These are phyloP conservation scores for Neospora caninum DNA, from an alignment of 169 alveolate species.

Conservation along the genomic window DNA sequence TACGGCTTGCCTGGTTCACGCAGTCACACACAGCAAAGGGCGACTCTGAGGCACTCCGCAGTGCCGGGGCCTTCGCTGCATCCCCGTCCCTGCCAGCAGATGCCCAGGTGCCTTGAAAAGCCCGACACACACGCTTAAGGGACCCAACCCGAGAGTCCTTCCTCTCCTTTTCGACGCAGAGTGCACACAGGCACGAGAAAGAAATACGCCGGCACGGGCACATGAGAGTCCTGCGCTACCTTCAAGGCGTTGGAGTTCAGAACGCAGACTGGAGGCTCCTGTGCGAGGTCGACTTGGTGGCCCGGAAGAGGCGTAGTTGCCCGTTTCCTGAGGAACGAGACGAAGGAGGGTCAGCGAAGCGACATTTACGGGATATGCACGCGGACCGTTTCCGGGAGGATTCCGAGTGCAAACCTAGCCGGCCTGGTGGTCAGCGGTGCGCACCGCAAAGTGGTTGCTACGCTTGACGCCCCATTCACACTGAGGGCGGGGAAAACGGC, in stretches of 20 bases:
- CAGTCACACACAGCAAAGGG: background rate
- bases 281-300: background rate
- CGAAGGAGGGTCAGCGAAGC: no score
- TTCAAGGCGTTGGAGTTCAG: background rate
- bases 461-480: no score
- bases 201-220: background rate
- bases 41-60: background rate
- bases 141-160: no score
- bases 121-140: no score
- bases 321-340: background rate
- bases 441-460: no score
- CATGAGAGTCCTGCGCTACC: background rate
- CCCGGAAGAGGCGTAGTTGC: background rate
- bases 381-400: no score
- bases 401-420: no score
- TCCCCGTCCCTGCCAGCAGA: background rate
- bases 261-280: background rate
- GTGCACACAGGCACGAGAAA: background rate
- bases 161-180: background rate
- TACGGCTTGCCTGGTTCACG: constrained; percentile 72
- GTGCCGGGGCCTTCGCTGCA: background rate
- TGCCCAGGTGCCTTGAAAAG: background rate
- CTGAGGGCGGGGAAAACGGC: no score
- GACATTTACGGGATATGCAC: no score
- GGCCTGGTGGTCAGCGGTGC: no score